A percentile compares a stretch with the other conserved stretches of the same genome.
Conservation (phyloP, 805 yeast genomes). For the Scheffersomyces lignosus region DNA sequence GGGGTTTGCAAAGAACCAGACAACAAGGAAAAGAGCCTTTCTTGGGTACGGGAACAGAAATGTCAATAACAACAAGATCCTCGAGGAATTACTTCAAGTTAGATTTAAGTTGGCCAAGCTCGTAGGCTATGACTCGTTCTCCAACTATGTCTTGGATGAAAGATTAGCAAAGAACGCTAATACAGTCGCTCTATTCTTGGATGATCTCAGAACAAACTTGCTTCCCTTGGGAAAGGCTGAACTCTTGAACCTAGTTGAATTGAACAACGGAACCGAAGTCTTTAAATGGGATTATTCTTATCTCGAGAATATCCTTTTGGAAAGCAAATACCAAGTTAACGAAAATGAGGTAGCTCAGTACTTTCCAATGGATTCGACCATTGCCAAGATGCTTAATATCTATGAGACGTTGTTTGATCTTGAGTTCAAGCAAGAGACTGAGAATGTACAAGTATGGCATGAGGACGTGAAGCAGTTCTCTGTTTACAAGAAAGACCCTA, state of each 20-base stretch:
- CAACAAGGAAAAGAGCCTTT: slow-evolving; percentile 66
- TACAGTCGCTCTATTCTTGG: slow-evolving; percentile 59
- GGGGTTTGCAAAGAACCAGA: slow-evolving; percentile 63
- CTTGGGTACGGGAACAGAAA: slow-evolving; percentile 68
- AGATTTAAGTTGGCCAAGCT: slow-evolving; percentile 62
- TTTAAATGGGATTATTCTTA: slow-evolving; percentile 70
- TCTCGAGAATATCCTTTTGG: slow-evolving; percentile 65
- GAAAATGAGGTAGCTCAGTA: slow-evolving; percentile 70
- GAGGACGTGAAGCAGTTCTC: slow-evolving; percentile 73
- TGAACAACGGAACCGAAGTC: slow-evolving; percentile 51
- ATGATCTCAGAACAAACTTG: slow-evolving; percentile 59
- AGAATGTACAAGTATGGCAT: slow-evolving; percentile 63
- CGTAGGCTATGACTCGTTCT: slow-evolving; percentile 67
- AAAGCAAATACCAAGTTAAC: slow-evolving; percentile 70
- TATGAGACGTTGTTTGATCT: slow-evolving; percentile 71
- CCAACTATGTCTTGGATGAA: slow-evolving; percentile 70
- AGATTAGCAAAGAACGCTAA: slow-evolving; percentile 75
- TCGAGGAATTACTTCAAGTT: slow-evolving; percentile 57
- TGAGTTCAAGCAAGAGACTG: slow-evolving; percentile 54
- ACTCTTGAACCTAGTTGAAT: slow-evolving; percentile 41
- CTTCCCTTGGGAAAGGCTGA: slow-evolving; percentile 61
- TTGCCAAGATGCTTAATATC: slow-evolving; percentile 65
- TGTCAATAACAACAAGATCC: slow-evolving; percentile 60
- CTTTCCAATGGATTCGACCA: slow-evolving; percentile 71
- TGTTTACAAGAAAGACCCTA: slow-evolving; percentile 60